phyloP scores from a whole-genome alignment of 2,329 filamentous ascomycete genomes.

The Fusarium zealandicum region DNA sequence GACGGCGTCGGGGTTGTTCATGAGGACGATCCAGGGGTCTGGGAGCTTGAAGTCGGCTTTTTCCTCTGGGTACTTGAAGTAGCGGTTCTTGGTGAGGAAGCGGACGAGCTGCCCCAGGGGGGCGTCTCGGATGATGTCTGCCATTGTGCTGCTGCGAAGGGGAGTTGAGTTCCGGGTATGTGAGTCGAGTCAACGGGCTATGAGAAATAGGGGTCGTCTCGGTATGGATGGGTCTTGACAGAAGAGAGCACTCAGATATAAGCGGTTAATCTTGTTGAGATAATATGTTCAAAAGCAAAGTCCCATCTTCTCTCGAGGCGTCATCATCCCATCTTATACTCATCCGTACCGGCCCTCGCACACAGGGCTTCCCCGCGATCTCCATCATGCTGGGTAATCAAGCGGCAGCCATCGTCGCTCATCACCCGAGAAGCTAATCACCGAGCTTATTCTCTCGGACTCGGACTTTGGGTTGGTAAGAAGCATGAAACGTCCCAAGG shows the following conservation, averaged over 20 bases:
- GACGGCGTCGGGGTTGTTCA: slow-evolving; percentile 42
- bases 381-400: slow-evolving; percentile 15
- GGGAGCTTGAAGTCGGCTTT: slow-evolving; percentile 61
- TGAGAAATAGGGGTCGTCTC: too few species aligned
- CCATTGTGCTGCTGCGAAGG: slow-evolving; percentile 30
- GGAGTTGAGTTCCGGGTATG: background rate
- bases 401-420: background rate
- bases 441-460: background rate
- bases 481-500: background rate
- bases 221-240: background rate
- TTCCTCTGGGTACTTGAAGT: slow-evolving; percentile 68
- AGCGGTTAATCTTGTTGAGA: slow-evolving; percentile 14
- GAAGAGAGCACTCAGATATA: background rate
- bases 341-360: background rate
- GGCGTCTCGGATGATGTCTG: slow-evolving; percentile 58
- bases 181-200: background rate
- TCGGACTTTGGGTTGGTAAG: background rate
- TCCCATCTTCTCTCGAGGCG: too few species aligned
- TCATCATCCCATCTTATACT: slow-evolving; percentile 30
- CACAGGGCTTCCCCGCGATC: background rate
- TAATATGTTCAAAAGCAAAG: background rate
- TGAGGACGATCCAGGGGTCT: slow-evolving; percentile 46
- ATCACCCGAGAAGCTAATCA: background rate
- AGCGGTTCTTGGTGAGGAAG: slow-evolving; percentile 58
- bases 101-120: slow-evolving; percentile 66